Evolutionary conservation across 2,329 filamentous ascomycete species (phyloP).

Genomic region (Uncinocarpus reesii): DNA sequence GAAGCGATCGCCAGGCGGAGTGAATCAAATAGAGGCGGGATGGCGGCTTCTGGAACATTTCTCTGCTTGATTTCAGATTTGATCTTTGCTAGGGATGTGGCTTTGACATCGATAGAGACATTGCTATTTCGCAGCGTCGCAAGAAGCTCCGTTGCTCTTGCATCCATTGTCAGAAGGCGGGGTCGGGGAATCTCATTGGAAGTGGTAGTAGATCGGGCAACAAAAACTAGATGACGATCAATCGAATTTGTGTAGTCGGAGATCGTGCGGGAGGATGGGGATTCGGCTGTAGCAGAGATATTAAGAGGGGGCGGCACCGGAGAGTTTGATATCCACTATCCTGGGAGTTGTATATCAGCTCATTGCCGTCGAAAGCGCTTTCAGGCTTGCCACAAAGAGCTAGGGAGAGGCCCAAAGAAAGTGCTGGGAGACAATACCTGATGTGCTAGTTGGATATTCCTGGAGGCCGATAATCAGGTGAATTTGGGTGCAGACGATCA

Average conservation of each 20-base stretch:
- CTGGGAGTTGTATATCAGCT: neutral
- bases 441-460: neutral
- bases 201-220: neutral
- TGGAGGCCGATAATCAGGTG: neutral
- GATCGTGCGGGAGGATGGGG: neutral
- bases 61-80: slow-evolving; percentile 89
- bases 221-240: neutral
- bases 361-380: neutral
- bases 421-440: neutral
- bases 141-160: slow-evolving; percentile 46
- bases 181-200: slow-evolving; percentile 16
- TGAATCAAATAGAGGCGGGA: slow-evolving; percentile 70
- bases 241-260: neutral
- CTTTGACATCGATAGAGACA: slow-evolving; percentile 58
- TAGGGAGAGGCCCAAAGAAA: neutral
- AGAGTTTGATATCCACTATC: neutral
- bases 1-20: slow-evolving; percentile 64
- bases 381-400: neutral
- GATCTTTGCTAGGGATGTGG: slow-evolving; percentile 59
- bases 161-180: slow-evolving; percentile 41
- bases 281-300: neutral
- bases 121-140: slow-evolving; percentile 51
- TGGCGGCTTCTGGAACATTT: slow-evolving; percentile 65
- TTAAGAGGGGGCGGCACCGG: neutral
- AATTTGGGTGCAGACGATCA: too few relatives aligned